phyloP scores from a whole-genome alignment of 139 green algal genomes.

The Closterium sp. region DNA sequence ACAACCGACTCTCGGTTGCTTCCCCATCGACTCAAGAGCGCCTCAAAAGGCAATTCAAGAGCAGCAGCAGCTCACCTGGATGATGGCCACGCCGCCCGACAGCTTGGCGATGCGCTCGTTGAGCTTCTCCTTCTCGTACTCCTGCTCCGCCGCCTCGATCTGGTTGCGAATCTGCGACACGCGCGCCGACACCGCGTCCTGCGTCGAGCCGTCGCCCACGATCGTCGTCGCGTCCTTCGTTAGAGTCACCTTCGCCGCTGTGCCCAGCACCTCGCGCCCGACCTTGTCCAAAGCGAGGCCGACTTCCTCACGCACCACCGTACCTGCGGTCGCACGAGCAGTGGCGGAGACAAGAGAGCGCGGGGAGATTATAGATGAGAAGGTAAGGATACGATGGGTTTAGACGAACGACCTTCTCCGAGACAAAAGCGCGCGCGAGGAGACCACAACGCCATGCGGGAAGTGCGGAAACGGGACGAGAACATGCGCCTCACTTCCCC shows the following conservation, averaged over 20 bases:
- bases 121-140: slow-evolving; percentile 99
- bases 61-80: slow-evolving; percentile 66
- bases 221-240: slow-evolving; percentile 95
- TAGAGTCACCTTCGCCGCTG: slow-evolving; percentile 84
- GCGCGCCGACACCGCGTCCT: slow-evolving; percentile 79
- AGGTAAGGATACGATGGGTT: neutral
- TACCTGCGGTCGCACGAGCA: neutral
- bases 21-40: too few species aligned
- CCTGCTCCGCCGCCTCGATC: slow-evolving; percentile 63
- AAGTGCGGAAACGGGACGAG: neutral
- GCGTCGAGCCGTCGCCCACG: slow-evolving; percentile 85
- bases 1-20: too few species aligned
- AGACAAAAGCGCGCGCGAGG: neutral
- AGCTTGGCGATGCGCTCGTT: slow-evolving; percentile 97
- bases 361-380: neutral
- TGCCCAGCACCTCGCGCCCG: slow-evolving; percentile 82
- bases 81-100: slow-evolving; percentile 94
- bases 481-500: neutral
- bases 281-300: slow-evolving; percentile 92
- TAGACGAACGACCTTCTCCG: neutral
- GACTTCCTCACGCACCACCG: slow-evolving; percentile 96
- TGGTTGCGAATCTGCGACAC: slow-evolving; percentile 95
- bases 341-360: neutral
- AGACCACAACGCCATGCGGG: neutral
- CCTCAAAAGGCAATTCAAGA: too few species aligned